A percentile compares a stretch with the other conserved stretches of the same genome.
Conservation (phyloP, 495 filamentous ascomycete species). For the Penicillium cosmopolitanum region DNA sequence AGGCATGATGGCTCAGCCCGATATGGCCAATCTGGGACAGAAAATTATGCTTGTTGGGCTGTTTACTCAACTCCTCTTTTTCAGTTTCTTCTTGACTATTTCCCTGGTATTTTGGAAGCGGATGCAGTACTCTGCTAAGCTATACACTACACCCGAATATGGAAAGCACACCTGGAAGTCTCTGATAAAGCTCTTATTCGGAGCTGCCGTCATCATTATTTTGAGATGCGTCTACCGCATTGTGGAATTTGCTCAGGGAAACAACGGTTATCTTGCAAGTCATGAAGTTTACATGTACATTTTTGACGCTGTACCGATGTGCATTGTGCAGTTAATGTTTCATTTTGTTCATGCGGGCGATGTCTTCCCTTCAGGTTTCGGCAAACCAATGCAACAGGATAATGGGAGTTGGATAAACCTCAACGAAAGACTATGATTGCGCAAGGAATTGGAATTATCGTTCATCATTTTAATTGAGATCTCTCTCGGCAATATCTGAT, state of each 20-base stretch:
- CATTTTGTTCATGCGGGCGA: slow-evolving; percentile 23
- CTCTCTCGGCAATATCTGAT: background rate
- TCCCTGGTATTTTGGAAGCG: slow-evolving; percentile 26
- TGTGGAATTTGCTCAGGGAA: slow-evolving; percentile 9
- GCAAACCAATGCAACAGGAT: background rate
- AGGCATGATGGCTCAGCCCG: slow-evolving; percentile 17
- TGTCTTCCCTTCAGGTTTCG: background rate
- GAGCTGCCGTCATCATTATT: slow-evolving; percentile 11
- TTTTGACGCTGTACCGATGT: slow-evolving; percentile 32
- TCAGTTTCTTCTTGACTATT: slow-evolving; percentile 28
- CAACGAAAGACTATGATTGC: background rate
- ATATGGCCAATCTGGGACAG: slow-evolving; percentile 21
- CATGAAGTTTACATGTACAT: slow-evolving; percentile 34
- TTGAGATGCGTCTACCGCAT: slow-evolving; percentile 10
- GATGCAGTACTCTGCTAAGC: slow-evolving; percentile 7
- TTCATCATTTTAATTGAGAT: background rate
- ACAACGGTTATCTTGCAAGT: slow-evolving; percentile 21
- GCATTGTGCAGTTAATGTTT: slow-evolving; percentile 25
- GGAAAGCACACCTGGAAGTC: background rate
- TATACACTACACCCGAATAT: slow-evolving; percentile 3
- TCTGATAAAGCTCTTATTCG: slow-evolving; percentile 16
- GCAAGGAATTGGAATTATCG: background rate
- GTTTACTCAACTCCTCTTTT: slow-evolving; percentile 30
- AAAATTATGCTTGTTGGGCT: slow-evolving; percentile 32
- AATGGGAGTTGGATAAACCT: background rate